Evolutionary conservation across 306 rosid genomes (phyloP).

Genomic region (Cicer judaicum): DNA sequence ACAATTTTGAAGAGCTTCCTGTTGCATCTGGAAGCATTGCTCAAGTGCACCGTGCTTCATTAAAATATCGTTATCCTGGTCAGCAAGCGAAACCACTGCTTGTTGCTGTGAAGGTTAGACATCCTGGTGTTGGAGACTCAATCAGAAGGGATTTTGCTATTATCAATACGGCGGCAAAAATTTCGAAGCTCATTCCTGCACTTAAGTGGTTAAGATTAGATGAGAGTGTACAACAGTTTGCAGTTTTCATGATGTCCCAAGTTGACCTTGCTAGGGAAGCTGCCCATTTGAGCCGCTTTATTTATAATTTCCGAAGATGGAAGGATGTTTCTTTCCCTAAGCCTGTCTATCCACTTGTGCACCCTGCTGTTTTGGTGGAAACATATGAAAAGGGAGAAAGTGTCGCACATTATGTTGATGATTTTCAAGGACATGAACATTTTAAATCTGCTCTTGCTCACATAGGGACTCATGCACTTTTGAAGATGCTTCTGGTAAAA

Average conservation of each 20-base stretch:
- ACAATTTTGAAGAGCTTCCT: conserved; percentile 88
- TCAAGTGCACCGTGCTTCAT: conserved; percentile 92
- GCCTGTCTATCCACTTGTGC: conserved; percentile 97
- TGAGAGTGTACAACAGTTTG: conserved; percentile 99
- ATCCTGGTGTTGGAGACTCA: conserved; percentile 98
- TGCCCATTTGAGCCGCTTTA: conserved; percentile 95
- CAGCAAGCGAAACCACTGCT: conserved; percentile 69
- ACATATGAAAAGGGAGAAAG: conserved; percentile 94
- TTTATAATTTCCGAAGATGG: conserved; percentile 93
- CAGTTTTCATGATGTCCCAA: conserved; percentile 99
- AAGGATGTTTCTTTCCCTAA: conserved; percentile 96
- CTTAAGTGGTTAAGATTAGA: conserved; percentile 95
- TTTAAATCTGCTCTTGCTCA: conserved; percentile 91
- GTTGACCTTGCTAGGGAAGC: conserved; percentile 99
- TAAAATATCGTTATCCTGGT: conserved; percentile 90
- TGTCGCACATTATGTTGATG: conserved; percentile 87
- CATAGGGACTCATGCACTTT: conserved; percentile 96
- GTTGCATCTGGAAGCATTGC: conserved; percentile 99
- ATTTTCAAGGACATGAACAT: conserved; percentile 77
- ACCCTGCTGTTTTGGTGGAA: conserved; percentile 98
- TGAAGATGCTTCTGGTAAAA: conserved; percentile 98
- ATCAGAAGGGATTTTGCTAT: conserved; percentile 94
- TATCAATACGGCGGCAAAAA: conserved; percentile 76
- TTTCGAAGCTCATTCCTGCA: conserved; percentile 77
- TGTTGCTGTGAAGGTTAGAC: conserved; percentile 97